Evolutionary conservation across 1,284 basidiomycete species (phyloP), one percentile per base, ranked within the genome.

Genomic region (Psilocybe mexicana): DNA sequence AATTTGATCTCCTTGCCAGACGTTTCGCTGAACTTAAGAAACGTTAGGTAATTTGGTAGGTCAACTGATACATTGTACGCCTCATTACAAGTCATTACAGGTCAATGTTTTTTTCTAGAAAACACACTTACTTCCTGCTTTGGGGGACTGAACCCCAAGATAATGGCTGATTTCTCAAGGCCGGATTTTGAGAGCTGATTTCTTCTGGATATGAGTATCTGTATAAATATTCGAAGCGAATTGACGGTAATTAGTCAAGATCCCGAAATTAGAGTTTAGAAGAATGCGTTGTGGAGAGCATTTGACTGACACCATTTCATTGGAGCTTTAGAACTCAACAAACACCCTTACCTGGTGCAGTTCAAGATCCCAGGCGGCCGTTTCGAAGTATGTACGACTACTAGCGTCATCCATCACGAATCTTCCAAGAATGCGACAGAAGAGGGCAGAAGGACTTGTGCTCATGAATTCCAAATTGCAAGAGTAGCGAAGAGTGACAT

Each of bases 1-100:
- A 90, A 60, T 91, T 93, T 65, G 85, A 87, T 43, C 76, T 81
- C 10, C 74, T 94, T 52, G 74, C 84, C 49, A 85, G 82, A 70
- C 83, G 92, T 57, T 93, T 94, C 66, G 89, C 88, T 58, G 88
- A 84, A 28, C 72, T 94, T 65, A 94, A 93, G 77, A 92, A 89
- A 73, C 83, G 83, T 47, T 92, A 76, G 43, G 23, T 35, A 35
- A 26, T 12, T n/a, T 35, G 46, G 28, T 25, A 8, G 30, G 14
- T 35, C 30, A 48, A 48, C 14, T 48, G n/a, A 48, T 48, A 33
- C n/a, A 6, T 23, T 26, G 14, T 35, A 35, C 18, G 12, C 46
- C 28, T 33, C 30, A 18, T 33, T 33, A 8, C 4, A 6, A 33
- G 30, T 33, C 30, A 33, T 33, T 48, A 33, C 30, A 6, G 35